These are phyloP conservation scores for Aureobasidium sp. DNA, from an alignment of 2,329 filamentous ascomycete genomes.

Conservation along the genomic window DNA sequence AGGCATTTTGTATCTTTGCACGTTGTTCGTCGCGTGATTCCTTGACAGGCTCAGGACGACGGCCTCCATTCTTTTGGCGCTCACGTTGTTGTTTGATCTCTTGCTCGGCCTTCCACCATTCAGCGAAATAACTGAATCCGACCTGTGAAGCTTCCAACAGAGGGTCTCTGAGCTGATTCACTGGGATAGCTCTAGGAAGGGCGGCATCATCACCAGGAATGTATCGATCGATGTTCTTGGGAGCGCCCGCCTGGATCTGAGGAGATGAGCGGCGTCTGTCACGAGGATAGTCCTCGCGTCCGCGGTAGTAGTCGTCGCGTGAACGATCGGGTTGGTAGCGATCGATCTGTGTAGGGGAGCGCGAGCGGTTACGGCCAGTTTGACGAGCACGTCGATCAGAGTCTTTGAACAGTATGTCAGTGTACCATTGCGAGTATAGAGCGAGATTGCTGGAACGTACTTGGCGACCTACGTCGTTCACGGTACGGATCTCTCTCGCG, in stretches of 20 bases:
- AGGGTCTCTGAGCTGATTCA: slow-evolving; percentile 66
- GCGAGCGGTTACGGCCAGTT: slow-evolving; percentile 58
- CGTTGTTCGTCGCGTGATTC: slow-evolving; percentile 76
- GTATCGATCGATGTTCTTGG: slow-evolving; percentile 66
- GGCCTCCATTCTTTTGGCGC: slow-evolving; percentile 59
- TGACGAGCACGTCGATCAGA: slow-evolving; percentile 14
- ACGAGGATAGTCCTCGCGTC: slow-evolving; percentile 56
- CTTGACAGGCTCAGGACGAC: slow-evolving; percentile 57
- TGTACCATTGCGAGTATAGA: neutral
- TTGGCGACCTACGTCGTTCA: slow-evolving; percentile 20
- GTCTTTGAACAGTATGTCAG: neutral
- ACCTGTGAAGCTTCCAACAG: slow-evolving; percentile 70
- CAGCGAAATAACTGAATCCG: slow-evolving; percentile 77
- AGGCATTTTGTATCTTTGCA: slow-evolving; percentile 65
- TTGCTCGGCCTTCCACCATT: slow-evolving; percentile 80
- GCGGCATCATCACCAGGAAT: slow-evolving; percentile 63
- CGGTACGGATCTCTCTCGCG: slow-evolving; percentile 22
- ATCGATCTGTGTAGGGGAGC: slow-evolving; percentile 65
- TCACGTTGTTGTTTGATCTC: slow-evolving; percentile 78
- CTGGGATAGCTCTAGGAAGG: slow-evolving; percentile 36
- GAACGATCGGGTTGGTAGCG: slow-evolving; percentile 67
- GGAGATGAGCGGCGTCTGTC: slow-evolving; percentile 55
- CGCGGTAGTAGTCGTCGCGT: slow-evolving; percentile 61
- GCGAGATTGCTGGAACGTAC: neutral
- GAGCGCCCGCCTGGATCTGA: slow-evolving; percentile 22